These are phyloP conservation scores for Aspergillus tamarii DNA, from an alignment of 2,329 filamentous ascomycete species.

Conservation along the genomic window DNA sequence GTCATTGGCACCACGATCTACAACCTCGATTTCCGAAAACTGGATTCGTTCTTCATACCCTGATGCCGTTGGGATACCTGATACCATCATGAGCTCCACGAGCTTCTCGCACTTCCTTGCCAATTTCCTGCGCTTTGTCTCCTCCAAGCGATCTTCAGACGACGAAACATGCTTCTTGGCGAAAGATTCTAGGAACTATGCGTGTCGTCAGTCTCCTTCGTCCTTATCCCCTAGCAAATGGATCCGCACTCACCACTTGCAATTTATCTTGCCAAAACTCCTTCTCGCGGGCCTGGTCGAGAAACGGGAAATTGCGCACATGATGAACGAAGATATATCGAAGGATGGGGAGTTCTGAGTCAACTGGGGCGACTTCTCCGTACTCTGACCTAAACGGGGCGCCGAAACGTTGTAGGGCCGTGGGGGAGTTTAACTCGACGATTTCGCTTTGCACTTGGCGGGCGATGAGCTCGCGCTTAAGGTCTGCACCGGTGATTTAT, in stretches of 20 bases:
- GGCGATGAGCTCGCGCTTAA: constrained; percentile 92
- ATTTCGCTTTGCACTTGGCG: constrained; percentile 91
- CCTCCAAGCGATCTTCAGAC: constrained; percentile 91
- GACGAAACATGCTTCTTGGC: constrained; percentile 96
- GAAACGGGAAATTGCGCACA: constrained; percentile 95
- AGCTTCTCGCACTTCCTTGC: constrained; percentile 93
- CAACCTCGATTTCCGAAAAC: constrained; percentile 95
- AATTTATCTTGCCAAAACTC: constrained; percentile 99
- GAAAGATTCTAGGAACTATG: constrained; percentile 91
- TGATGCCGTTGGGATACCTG: constrained; percentile 89
- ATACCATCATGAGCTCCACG: constrained; percentile 99
- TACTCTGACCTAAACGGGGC: constrained; percentile 92
- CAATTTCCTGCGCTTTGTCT: constrained; percentile 91
- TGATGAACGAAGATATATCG: constrained; percentile 98
- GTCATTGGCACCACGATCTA: constrained; percentile 90
- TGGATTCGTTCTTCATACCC: constrained; percentile 97
- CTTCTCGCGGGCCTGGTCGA: constrained; percentile 95
- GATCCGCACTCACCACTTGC: constrained; percentile 71
- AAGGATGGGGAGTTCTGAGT: constrained; percentile 90
- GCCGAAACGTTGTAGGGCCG: constrained; percentile 90
- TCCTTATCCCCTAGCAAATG: background rate
- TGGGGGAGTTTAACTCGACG: constrained; percentile 88
- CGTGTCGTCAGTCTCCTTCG: constrained; percentile 8
- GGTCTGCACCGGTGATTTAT: constrained; percentile 58
- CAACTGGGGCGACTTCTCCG: constrained; percentile 88